Percentiles rank a stretch among this genome's conserved stretches.
Evolutionary conservation across 1,284 basidiomycete species (phyloP).

Genomic region (Phylloboletellus chloephorus): DNA sequence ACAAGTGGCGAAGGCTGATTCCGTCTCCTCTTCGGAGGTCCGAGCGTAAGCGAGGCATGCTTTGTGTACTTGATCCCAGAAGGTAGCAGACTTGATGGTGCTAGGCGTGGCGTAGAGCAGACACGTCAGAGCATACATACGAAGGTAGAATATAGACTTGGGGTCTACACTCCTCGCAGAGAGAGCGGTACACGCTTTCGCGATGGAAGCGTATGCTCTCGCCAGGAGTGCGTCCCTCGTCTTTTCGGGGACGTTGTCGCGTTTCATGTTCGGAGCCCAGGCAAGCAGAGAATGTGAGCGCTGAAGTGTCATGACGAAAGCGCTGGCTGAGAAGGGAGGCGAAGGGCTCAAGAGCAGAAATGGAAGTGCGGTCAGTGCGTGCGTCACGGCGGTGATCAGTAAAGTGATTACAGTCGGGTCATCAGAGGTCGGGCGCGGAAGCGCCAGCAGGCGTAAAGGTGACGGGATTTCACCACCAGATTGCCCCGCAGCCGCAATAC

Average conservation of each 20-base stretch:
- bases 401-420: conserved; percentile 47
- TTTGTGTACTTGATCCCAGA: conserved; percentile 64
- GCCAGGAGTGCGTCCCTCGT: conserved; percentile 54
- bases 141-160: conserved; percentile 40
- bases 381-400: conserved; percentile 52
- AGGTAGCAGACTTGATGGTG: conserved; percentile 41
- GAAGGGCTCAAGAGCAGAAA: conserved; percentile 24
- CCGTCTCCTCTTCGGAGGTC: conserved; percentile 29
- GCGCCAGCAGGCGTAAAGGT: conserved; percentile 38
- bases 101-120: conserved; percentile 41
- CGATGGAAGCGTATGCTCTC: conserved; percentile 50
- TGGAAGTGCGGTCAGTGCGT: conserved; percentile 42
- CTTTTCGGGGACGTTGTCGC: conserved; percentile 39
- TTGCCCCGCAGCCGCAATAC: conserved; percentile 3
- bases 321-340: conserved; percentile 16
- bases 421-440: conserved; percentile 37
- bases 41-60: conserved; percentile 42
- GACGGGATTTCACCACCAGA: conserved; percentile 1
- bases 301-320: conserved; percentile 36
- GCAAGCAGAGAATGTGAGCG: conserved; percentile 40
- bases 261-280: conserved; percentile 46
- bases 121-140: conserved; percentile 45
- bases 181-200: conserved; percentile 38
- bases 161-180: conserved; percentile 14
- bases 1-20: conserved; percentile 25